A percentile compares a stretch with the other conserved stretches of the same genome.
These are phyloP conservation scores for Colletotrichum tamarilloi DNA, from an alignment of 2,329 filamentous ascomycete species.

Conservation along the genomic window DNA sequence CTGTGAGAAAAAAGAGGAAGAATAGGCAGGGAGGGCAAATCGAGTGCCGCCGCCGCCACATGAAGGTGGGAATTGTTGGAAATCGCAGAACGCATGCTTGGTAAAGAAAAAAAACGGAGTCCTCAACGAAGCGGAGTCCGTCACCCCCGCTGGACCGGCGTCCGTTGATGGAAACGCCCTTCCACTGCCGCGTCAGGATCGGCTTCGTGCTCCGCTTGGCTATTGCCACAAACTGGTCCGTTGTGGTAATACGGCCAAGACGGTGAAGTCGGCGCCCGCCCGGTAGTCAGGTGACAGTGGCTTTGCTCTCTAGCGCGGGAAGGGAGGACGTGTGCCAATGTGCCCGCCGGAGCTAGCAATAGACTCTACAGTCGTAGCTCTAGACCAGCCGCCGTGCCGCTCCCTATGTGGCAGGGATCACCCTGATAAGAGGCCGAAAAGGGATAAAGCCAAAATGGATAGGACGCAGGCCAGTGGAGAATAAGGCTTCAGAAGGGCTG, in stretches of 20 bases:
- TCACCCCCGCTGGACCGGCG: slow-evolving; percentile 16
- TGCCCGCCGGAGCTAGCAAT: background rate
- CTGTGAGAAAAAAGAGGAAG: background rate
- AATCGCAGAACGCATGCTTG: background rate
- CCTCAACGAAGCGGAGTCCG: slow-evolving; percentile 4
- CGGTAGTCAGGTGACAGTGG: slow-evolving; percentile 24
- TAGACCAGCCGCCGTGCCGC: background rate
- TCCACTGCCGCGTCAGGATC: slow-evolving; percentile 14
- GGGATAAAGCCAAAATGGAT: slow-evolving; percentile 20
- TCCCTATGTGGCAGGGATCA: slow-evolving; percentile 22
- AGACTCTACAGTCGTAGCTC: background rate
- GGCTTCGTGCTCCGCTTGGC: slow-evolving; percentile 6
- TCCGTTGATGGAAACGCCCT: slow-evolving; percentile 9
- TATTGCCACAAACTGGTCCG: slow-evolving; percentile 5
- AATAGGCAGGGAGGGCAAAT: background rate
- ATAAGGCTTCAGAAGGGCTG: slow-evolving; percentile 19
- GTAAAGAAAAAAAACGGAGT: background rate
- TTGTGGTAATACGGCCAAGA: background rate
- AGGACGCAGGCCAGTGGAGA: slow-evolving; percentile 6
- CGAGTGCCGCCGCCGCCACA: background rate
- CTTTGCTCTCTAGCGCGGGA: slow-evolving; percentile 27
- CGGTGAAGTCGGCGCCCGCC: slow-evolving; percentile 21
- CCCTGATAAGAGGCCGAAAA: background rate
- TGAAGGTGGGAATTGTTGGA: background rate
- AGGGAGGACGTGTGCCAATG: slow-evolving; percentile 19